Conservation (phyloP, 257 asterid species). For the Jaltomata sinuosa region DNA sequence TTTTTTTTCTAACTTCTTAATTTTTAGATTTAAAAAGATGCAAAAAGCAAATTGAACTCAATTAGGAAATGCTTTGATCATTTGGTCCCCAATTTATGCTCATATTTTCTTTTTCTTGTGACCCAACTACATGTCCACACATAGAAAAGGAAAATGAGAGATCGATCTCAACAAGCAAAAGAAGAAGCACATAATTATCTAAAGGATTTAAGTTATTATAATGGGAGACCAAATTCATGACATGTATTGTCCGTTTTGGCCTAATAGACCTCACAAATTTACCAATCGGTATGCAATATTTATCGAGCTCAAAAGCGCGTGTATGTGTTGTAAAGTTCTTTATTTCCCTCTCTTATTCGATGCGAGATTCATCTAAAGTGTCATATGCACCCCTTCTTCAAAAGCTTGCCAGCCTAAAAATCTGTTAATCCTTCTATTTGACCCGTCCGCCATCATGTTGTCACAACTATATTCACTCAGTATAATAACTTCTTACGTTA, state of each 20-base stretch:
- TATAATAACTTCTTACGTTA: too few relatives aligned
- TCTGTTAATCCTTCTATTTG: neutral
- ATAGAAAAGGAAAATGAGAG: neutral
- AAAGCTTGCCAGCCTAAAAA: too few relatives aligned
- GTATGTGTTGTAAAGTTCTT: too few relatives aligned
- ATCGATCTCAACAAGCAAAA: neutral
- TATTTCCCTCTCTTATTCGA: neutral
- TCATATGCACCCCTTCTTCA: neutral
- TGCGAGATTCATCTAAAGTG: neutral
- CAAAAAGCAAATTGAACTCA: neutral
- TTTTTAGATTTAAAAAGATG: neutral
- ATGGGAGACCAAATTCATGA: neutral
- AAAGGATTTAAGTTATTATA: too few relatives aligned
- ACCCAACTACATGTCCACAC: neutral
- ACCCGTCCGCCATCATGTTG: neutral
- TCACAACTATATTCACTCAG: too few relatives aligned
- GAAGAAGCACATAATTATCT: neutral
- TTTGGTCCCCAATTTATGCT: neutral
- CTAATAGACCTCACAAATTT: neutral
- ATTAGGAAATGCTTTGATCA: neutral
- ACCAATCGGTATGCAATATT: neutral
- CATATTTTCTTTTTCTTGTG: neutral
- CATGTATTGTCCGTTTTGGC: neutral
- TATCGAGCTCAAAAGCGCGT: neutral
- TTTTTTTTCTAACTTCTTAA: neutral